These are phyloP conservation scores for Podaxis mareebaensis DNA, from an alignment of 768 basidiomycete species.

Conservation along the genomic window DNA sequence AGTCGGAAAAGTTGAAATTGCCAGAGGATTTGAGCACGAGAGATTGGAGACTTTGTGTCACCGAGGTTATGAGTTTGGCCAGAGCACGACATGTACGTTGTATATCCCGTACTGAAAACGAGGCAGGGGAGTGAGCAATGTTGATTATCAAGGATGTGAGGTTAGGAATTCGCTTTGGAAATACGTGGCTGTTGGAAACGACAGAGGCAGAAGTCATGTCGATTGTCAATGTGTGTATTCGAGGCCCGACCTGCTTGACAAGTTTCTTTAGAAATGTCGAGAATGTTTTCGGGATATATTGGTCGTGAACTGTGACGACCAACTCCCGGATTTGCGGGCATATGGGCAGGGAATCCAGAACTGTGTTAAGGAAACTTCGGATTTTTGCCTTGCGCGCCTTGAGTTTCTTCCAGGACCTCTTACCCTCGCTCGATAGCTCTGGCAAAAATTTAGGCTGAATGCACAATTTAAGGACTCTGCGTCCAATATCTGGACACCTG, in stretches of 20 bases:
- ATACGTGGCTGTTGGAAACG: not conserved
- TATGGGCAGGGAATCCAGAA: constrained; percentile 11
- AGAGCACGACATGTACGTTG: not conserved
- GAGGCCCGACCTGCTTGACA: constrained; percentile 8
- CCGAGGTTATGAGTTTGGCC: not conserved
- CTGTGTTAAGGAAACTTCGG: constrained; percentile 16
- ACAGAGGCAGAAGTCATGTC: not conserved
- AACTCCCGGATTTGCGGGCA: constrained; percentile 24
- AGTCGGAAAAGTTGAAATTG: not conserved
- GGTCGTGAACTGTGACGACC: constrained; percentile 26
- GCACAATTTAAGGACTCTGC: constrained; percentile 25
- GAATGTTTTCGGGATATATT: constrained; percentile 23
- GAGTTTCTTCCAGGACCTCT: not conserved
- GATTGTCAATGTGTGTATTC: not conserved
- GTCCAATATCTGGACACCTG: constrained; percentile 21
- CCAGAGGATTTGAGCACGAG: not conserved
- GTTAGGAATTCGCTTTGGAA: not conserved
- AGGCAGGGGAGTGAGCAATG: not conserved
- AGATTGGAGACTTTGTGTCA: not conserved
- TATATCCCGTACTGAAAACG: not conserved
- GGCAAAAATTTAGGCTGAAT: constrained; percentile 29
- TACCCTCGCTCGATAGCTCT: constrained; percentile 14
- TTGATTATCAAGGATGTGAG: not conserved
- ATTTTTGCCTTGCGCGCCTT: not conserved
- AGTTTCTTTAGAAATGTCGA: constrained; percentile 21